A percentile compares a stretch with the other conserved stretches of the same genome.
These are phyloP conservation scores for Alopecurus myosuroides DNA, from an alignment of 176 grass and related monocot genomes.

Conservation along the genomic window DNA sequence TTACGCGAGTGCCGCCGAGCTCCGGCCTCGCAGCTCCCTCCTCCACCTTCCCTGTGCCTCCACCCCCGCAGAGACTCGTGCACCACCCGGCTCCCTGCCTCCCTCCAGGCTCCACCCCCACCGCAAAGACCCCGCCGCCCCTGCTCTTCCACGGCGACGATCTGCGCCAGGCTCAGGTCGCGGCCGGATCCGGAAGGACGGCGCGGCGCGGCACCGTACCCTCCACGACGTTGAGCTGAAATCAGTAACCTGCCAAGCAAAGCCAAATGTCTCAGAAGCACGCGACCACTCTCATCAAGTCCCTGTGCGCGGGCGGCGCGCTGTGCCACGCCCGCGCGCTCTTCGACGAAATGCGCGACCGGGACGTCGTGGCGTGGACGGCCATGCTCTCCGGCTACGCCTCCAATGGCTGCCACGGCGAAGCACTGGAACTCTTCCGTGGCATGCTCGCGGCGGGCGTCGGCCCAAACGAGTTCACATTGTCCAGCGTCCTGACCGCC, in stretches of 20 bases:
- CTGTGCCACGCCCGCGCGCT: slow-evolving; percentile 18
- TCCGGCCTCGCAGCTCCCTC: neutral
- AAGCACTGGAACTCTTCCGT: slow-evolving; percentile 24
- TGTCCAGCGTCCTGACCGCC: slow-evolving; percentile 42
- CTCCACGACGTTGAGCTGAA: neutral
- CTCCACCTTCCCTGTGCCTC: neutral
- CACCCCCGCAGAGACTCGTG: neutral
- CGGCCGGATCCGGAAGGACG: neutral
- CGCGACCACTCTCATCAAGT: slow-evolving; percentile 34
- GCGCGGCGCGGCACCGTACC: neutral
- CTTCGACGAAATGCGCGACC: slow-evolving; percentile 55
- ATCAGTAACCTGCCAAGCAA: neutral
- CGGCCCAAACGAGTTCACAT: slow-evolving; percentile 41
- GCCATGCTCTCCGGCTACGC: slow-evolving; percentile 60
- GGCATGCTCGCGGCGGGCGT: slow-evolving; percentile 32
- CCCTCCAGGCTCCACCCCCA: too few relatives aligned
- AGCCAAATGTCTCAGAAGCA: slow-evolving; percentile 14
- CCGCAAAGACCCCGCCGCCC: neutral
- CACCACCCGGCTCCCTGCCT: neutral
- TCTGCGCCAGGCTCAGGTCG: neutral
- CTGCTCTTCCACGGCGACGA: neutral
- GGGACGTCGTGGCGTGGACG: slow-evolving; percentile 55
- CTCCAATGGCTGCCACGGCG: slow-evolving; percentile 11
- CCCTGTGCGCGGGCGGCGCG: slow-evolving; percentile 14
- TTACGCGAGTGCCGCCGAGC: neutral